Evolutionary conservation across 2,329 filamentous ascomycete species (phyloP).

Genomic region (Elsinoe fawcettii): DNA sequence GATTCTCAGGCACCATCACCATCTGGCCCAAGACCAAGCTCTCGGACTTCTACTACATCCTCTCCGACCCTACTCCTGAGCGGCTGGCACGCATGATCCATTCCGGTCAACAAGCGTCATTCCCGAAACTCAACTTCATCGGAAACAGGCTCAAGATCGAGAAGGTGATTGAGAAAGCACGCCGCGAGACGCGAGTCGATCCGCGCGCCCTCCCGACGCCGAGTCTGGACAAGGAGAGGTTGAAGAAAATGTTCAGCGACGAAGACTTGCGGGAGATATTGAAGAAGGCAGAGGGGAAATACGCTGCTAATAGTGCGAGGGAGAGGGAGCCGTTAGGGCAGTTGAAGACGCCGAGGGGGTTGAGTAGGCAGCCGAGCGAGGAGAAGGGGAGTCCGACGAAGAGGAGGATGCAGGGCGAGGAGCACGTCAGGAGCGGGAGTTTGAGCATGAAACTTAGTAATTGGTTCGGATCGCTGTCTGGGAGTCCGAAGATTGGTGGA

Average conservation of each 20-base stretch:
- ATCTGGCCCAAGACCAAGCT: slow-evolving; percentile 81
- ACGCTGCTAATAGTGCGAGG: slow-evolving; percentile 19
- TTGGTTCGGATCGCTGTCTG: slow-evolving; percentile 10
- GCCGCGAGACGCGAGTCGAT: slow-evolving; percentile 35
- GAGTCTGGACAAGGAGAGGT: slow-evolving; percentile 17
- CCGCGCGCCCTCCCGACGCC: slow-evolving; percentile 28
- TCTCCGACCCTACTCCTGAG: slow-evolving; percentile 70
- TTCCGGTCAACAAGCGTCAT: slow-evolving; percentile 79
- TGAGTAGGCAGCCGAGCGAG: neutral
- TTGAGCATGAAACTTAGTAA: slow-evolving; percentile 7
- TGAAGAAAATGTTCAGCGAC: slow-evolving; percentile 36
- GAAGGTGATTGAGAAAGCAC: slow-evolving; percentile 52
- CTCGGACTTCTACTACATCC: slow-evolving; percentile 77
- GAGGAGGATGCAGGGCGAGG: neutral
- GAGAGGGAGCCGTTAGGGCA: slow-evolving; percentile 19
- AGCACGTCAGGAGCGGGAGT: slow-evolving; percentile 18
- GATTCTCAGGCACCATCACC: slow-evolving; percentile 89
- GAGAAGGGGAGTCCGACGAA: neutral
- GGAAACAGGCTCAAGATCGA: slow-evolving; percentile 81
- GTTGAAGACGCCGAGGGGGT: slow-evolving; percentile 8
- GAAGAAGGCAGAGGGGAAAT: slow-evolving; percentile 26
- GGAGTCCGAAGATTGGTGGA: slow-evolving; percentile 4
- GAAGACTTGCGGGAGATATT: slow-evolving; percentile 41
- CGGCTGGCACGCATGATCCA: slow-evolving; percentile 82
- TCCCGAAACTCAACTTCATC: slow-evolving; percentile 87